Conservation (phyloP, 768 basidiomycete genomes). For the Suillus weaverae region DNA sequence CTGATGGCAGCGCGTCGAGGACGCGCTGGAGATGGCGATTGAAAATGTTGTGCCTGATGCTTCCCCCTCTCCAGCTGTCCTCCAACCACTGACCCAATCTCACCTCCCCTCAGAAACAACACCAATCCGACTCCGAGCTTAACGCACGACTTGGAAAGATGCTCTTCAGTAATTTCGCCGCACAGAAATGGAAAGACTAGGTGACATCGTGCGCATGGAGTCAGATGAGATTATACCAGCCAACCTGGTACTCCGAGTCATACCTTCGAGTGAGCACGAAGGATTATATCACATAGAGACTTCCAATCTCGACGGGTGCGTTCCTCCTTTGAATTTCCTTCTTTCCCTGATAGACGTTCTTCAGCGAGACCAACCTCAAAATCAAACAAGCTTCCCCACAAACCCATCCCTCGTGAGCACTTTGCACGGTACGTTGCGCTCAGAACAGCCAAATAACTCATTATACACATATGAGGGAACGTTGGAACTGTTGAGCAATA, state of each 20-base stretch:
- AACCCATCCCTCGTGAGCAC: slow-evolving; percentile 76
- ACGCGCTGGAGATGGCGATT: too few relatives aligned
- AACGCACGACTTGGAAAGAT: slow-evolving; percentile 83
- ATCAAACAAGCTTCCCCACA: slow-evolving; percentile 94
- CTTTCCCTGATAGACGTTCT: not conserved
- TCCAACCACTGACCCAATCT: not conserved
- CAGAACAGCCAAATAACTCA: slow-evolving; percentile 97
- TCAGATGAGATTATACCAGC: slow-evolving; percentile 95
- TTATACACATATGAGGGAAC: slow-evolving; percentile 94
- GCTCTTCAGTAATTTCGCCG: slow-evolving; percentile 65
- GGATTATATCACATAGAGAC: slow-evolving; percentile 98
- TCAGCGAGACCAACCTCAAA: slow-evolving; percentile 95
- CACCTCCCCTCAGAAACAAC: slow-evolving; percentile 73
- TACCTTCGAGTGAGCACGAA: slow-evolving; percentile 93
- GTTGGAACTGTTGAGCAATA: slow-evolving; percentile 56
- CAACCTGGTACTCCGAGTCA: slow-evolving; percentile 66
- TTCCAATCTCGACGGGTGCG: slow-evolving; percentile 93
- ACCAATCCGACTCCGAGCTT: slow-evolving; percentile 90
- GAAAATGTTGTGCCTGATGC: too few relatives aligned
- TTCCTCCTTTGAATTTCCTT: not conserved
- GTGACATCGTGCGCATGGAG: slow-evolving; percentile 89
- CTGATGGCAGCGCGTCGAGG: too few relatives aligned
- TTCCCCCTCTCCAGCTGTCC: too few relatives aligned
- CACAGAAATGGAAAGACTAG: slow-evolving; percentile 88
- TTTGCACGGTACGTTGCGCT: slow-evolving; percentile 82